phyloP scores from a whole-genome alignment of 768 basidiomycete species.

The Collybia nuda region DNA sequence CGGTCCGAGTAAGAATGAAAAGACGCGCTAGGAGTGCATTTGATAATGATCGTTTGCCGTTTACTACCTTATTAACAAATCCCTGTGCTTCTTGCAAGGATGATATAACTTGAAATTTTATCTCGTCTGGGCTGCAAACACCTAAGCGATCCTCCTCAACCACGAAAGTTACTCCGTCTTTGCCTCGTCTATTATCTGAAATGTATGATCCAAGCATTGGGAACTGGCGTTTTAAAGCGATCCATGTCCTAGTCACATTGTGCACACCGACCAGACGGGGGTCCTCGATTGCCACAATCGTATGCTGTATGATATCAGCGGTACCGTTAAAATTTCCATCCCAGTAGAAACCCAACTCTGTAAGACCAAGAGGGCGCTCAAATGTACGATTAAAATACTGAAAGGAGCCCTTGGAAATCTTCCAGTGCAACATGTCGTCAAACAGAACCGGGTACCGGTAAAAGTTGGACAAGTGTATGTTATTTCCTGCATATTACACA shows the following conservation, averaged over 20 bases:
- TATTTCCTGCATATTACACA: too few species aligned
- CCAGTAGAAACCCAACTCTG: conserved; percentile 43
- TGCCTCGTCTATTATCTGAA: conserved; percentile 29
- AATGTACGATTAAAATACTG: conserved; percentile 13
- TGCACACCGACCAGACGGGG: conserved; percentile 14
- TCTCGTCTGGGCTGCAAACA: conserved; percentile 32
- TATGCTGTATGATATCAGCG: conserved; percentile 39
- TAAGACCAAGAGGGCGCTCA: conserved; percentile 37
- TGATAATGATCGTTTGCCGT: conserved; percentile 39
- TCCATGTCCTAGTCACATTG: conserved; percentile 45
- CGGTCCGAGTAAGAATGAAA: conserved; percentile 38
- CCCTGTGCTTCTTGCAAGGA: conserved; percentile 32
- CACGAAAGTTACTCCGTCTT: conserved; percentile 34
- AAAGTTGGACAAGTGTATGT: too few species aligned
- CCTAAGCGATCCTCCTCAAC: conserved; percentile 37
- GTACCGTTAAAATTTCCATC: conserved; percentile 41
- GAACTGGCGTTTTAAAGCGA: conserved; percentile 43
- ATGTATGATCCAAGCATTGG: conserved; percentile 49
- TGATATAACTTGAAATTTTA: conserved; percentile 30
- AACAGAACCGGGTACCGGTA: too few species aligned
- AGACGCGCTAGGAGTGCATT: conserved; percentile 40
- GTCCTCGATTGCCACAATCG: conserved; percentile 23
- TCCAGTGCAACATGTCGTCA: too few species aligned
- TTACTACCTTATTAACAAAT: conserved; percentile 25
- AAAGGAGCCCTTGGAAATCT: too few species aligned